Evolutionary conservation across 2,329 filamentous ascomycete genomes (phyloP), one percentile per base, ranked within the genome.

Genomic region (Uncinocarpus reesii): DNA sequence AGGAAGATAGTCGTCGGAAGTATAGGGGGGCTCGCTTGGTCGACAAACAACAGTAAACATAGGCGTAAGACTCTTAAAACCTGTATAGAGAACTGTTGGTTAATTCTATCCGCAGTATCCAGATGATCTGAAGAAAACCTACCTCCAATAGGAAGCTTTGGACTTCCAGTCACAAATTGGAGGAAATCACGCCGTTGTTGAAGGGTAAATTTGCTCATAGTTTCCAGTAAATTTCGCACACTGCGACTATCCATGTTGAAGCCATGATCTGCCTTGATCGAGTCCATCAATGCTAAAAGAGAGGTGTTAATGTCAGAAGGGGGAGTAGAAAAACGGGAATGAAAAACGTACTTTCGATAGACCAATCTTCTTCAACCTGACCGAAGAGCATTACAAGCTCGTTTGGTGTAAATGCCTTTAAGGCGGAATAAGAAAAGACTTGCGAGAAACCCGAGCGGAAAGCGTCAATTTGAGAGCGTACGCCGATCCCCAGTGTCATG

Each of bases 21-120:
- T 84, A 65, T 89, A 92, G 1, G 92, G 92, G 13, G 87, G 81
- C 62, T 98, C 92, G 65, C 86, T 94, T n/a, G 90, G 90, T 67
- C 95, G 95, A 76, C 92, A 96, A 36, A 98, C 92, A 53, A 98
- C 92, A 2, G 92, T 98, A 64, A 98, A 96, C 83, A 96, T 95
- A 16, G 92, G 92, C 1, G 88, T 96, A 53, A 98, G 79, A 65
- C 83, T 86, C 71, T 93, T 95, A 78, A 98, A 98, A 52, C 92
- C 89, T 95, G 48, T 40, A 47, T 6, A 13, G 8, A 45, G 13
- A 20, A 16, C 26, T 7, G 15, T 31, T 11, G 23, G 44, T 52
- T 24, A 52, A 36, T 6, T 7, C n/a, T 24, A 11, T n/a, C n/a
- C n/a, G n/a, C n/a, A n/a, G n/a, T n/a, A n/a, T n/a, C n/a, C n/a